A percentile compares a stretch with the other conserved stretches of the same genome.
phyloP scores from a whole-genome alignment of 1,284 basidiomycete genomes.

The Coriolopsis trogii region DNA sequence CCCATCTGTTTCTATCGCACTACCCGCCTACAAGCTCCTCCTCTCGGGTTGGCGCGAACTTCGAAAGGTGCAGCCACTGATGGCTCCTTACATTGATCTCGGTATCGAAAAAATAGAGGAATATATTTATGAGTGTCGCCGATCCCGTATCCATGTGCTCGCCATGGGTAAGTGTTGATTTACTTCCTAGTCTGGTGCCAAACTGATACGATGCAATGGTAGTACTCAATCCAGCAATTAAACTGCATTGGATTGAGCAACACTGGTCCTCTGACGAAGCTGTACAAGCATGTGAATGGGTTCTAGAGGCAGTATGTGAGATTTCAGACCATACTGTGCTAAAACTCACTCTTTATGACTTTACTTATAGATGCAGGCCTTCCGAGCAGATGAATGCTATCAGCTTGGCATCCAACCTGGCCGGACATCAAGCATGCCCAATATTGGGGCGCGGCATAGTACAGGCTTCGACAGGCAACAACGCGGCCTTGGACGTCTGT shows the following conservation, averaged over 20 bases:
- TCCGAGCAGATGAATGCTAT: not conserved
- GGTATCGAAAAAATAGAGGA: not conserved
- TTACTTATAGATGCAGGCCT: not conserved
- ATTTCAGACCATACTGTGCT: not conserved
- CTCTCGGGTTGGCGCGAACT: not conserved
- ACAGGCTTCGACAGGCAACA: not conserved
- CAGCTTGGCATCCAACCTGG: not conserved
- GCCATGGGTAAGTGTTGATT: not conserved
- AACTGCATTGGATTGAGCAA: not conserved
- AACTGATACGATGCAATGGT: not conserved
- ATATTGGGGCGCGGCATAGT: not conserved
- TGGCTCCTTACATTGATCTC: not conserved
- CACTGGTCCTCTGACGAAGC: not conserved
- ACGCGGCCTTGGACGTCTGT: not conserved
- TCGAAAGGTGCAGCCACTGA: not conserved
- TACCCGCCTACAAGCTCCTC: not conserved
- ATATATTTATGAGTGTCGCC: not conserved
- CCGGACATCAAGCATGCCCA: not conserved
- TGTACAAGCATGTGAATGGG: not conserved
- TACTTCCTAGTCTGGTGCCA: not conserved
- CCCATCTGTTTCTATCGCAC: not conserved
- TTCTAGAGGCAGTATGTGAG: not conserved
- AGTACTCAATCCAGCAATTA: not conserved
- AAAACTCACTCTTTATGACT: not conserved
- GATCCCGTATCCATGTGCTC: not conserved